Percentiles rank a stretch among this genome's conserved stretches.
phyloP scores from a whole-genome alignment of 257 asterid genomes.

The Eustoma russellianum region DNA sequence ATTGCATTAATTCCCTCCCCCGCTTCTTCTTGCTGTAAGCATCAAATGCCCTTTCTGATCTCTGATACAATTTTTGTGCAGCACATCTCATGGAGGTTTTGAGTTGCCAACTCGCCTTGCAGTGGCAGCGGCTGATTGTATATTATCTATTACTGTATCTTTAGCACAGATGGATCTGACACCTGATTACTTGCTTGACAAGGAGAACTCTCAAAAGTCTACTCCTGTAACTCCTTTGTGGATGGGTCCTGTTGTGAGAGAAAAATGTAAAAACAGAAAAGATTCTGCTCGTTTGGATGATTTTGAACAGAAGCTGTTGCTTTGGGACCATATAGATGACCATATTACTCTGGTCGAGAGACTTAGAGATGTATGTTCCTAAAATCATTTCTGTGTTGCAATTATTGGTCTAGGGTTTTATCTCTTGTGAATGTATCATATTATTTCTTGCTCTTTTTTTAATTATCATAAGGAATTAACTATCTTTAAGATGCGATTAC shows the following conservation, averaged over 20 bases:
- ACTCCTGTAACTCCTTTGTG: constrained; percentile 27
- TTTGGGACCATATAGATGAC: constrained; percentile 63
- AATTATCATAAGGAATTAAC: not conserved
- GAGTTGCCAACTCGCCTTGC: constrained; percentile 96
- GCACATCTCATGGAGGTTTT: constrained; percentile 67
- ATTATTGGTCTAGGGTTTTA: not conserved
- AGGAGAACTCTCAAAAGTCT: constrained; percentile 30
- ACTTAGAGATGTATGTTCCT: constrained; percentile 57
- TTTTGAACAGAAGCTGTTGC: constrained; percentile 53
- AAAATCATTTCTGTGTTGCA: not conserved
- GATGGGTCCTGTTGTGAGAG: constrained; percentile 22
- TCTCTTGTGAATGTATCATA: not conserved
- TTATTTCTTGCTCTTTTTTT: not conserved
- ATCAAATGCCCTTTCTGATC: constrained; percentile 1
- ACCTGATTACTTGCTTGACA: constrained; percentile 29
- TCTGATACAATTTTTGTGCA: constrained; percentile 31
- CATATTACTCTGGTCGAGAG: constrained; percentile 58
- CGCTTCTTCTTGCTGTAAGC: too few species aligned
- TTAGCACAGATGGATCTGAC: constrained; percentile 40
- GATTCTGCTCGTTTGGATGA: constrained; percentile 28
- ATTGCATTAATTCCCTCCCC: too few species aligned
- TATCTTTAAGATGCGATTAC: not conserved
- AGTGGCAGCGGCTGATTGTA: constrained; percentile 79
- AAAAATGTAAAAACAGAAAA: constrained; percentile 28
- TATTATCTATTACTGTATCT: constrained; percentile 61